Evolutionary conservation across 2,329 filamentous ascomycete species (phyloP).

Genomic region (Dissoconium aciculare): DNA sequence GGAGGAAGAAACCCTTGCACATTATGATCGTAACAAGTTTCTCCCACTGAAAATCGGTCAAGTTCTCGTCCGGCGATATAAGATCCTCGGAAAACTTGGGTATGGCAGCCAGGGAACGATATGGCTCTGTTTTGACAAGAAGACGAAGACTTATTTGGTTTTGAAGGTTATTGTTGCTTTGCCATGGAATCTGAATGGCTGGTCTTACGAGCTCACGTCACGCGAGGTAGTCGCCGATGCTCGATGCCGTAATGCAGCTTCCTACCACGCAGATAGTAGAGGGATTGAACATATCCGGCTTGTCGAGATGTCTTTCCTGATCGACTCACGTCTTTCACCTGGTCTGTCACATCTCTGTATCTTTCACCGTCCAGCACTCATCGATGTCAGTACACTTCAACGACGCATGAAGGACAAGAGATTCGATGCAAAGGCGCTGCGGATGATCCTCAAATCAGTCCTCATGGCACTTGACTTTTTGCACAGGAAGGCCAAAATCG

Average conservation of each 20-base stretch:
- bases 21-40: slow-evolving; percentile 17
- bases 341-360: background rate
- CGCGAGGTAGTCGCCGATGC: background rate
- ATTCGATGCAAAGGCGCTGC: background rate
- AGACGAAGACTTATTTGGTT: background rate
- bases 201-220: background rate
- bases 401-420: background rate
- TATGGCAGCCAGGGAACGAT: slow-evolving; percentile 28
- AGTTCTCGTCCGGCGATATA: slow-evolving; percentile 21
- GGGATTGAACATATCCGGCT: background rate
- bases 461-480: background rate
- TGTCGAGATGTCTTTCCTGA: background rate
- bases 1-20: slow-evolving; percentile 9
- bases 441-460: background rate
- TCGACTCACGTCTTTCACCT: background rate
- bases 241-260: background rate
- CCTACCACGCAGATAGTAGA: background rate
- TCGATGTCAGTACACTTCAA: background rate
- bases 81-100: slow-evolving; percentile 29
- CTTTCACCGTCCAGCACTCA: background rate
- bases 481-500: background rate
- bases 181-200: background rate
- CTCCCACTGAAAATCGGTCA: slow-evolving; percentile 25
- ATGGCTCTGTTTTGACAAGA: slow-evolving; percentile 27
- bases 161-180: background rate